Base-by-base conservation (phyloP, 768 basidiomycete species). In the Pleurotus sapidus region DNA sequence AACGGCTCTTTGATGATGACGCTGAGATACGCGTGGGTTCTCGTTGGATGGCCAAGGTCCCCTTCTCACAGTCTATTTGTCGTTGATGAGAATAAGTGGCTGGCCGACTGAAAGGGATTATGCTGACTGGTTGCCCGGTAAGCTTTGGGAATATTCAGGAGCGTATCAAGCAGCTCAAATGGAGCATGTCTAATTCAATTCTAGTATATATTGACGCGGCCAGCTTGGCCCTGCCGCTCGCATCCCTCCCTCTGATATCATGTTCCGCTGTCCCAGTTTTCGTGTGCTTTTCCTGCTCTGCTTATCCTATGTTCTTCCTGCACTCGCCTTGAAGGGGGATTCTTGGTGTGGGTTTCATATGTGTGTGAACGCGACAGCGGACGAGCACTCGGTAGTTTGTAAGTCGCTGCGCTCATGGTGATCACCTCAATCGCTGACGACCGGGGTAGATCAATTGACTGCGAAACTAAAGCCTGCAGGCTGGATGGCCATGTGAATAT, bases 401-500 rank as follows among this genome's bases (percentile, higher is more conserved):
- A 64, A 68, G n/a, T 18, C 30, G 45, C 17, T 17, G 17, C 39
- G 30, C 25, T 9, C 30, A 5, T 8, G 23, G 8, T 40, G n/a
- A 4, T 27, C 18, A 34, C 11, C 15, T 11, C 7, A 54, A 49
- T 23, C 39, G 38, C 49, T 45, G 51, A 24, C 50, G 54, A 51
- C 50, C 42, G 43, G 23, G 45, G 27, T 57, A 83, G 82, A 83
- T 65, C 74, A 79, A 59, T 60, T 84, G 55, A 76, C 78, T 38
- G 65, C 71, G 24, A 54, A 54, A 24, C 61, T 74, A 27, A 53
- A 69, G 58, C 66, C 76, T 46, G 70, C 80, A 11, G 82, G 82
- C 23, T 86, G 83, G 83, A 69, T 84, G 61, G 81, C 78, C 50
- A 66, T 86, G 84, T 81, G 65, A 66, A 68, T 61, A 12, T 49